Conservation (phyloP, 129 eudicot species). For the Arctium lappa region DNA sequence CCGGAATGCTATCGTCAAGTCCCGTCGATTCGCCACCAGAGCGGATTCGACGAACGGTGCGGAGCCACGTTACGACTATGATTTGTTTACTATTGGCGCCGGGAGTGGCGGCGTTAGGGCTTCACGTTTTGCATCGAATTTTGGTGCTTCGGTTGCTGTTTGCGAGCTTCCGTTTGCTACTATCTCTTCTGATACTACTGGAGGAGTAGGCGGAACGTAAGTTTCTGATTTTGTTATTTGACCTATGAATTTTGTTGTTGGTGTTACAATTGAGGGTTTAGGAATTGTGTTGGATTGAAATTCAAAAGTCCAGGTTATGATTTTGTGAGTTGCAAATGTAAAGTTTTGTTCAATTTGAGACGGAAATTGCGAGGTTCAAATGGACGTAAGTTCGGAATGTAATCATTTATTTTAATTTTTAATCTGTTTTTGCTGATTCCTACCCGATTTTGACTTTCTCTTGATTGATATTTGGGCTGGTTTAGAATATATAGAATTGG, state of each 20-base stretch:
- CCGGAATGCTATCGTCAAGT: slow-evolving; percentile 18
- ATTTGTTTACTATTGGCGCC: slow-evolving; percentile 94
- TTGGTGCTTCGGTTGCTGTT: slow-evolving; percentile 87
- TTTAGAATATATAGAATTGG: neutral
- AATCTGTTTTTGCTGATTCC: neutral
- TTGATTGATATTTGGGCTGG: neutral
- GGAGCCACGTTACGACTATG: slow-evolving; percentile 70
- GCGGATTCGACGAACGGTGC: slow-evolving; percentile 68
- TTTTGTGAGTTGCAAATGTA: neutral
- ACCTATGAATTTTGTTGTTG: neutral
- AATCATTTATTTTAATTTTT: neutral
- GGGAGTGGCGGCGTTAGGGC: slow-evolving; percentile 99
- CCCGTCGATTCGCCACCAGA: slow-evolving; percentile 44
- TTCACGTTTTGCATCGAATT: slow-evolving; percentile 90
- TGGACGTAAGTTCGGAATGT: neutral
- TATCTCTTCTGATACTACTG: slow-evolving; percentile 77
- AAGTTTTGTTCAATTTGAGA: neutral
- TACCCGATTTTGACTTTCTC: neutral
- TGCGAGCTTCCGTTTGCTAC: slow-evolving; percentile 96
- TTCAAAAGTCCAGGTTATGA: neutral
- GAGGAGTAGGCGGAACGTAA: slow-evolving; percentile 99
- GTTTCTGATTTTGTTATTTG: slow-evolving; percentile 1
- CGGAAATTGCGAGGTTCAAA: neutral
- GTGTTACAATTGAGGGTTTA: neutral
- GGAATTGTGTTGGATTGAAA: neutral